A percentile compares a stretch with the other conserved stretches of the same genome.
These are phyloP conservation scores for Aspergillus ostianus DNA, from an alignment of 495 filamentous ascomycete species.

Conservation along the genomic window DNA sequence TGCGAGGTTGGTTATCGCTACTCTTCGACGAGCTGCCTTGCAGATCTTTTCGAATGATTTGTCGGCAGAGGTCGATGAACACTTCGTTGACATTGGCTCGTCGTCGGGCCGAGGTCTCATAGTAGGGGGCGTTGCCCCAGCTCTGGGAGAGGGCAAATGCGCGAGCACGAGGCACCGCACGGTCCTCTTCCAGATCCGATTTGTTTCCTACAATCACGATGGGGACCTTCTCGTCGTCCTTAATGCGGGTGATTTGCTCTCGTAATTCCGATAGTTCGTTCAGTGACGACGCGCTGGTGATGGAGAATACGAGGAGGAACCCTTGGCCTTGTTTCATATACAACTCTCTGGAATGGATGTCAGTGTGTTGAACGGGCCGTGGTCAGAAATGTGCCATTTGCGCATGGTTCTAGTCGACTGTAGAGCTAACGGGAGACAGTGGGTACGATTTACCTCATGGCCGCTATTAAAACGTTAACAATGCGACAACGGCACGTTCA, in stretches of 20 bases:
- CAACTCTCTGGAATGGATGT: constrained; percentile 61
- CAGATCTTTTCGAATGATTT: constrained; percentile 78
- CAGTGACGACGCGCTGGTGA: constrained; percentile 82
- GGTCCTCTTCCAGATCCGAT: constrained; percentile 89
- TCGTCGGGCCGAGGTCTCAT: constrained; percentile 86
- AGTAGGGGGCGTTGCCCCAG: constrained; percentile 91
- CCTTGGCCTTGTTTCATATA: constrained; percentile 98
- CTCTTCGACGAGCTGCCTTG: constrained; percentile 42
- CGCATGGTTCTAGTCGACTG: neutral
- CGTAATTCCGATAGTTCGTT: constrained; percentile 83
- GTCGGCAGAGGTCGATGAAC: constrained; percentile 87
- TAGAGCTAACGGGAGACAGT: neutral
- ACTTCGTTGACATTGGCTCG: constrained; percentile 92
- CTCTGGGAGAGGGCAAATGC: constrained; percentile 84
- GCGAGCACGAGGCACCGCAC: constrained; percentile 74
- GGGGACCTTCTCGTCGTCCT: constrained; percentile 87
- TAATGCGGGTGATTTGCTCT: constrained; percentile 96
- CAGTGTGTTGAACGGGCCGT: constrained; percentile 3
- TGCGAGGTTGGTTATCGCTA: constrained; percentile 34
- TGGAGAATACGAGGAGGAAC: constrained; percentile 96
- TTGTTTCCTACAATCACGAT: constrained; percentile 98
- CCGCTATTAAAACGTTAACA: constrained; percentile 50
- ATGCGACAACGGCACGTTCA: neutral
- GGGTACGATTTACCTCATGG: constrained; percentile 59
- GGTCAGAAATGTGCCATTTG: neutral